Evolutionary conservation across 2,329 filamentous ascomycete species (phyloP), one percentile per base, ranked within the genome.

Genomic region (Colletotrichum melonis): DNA sequence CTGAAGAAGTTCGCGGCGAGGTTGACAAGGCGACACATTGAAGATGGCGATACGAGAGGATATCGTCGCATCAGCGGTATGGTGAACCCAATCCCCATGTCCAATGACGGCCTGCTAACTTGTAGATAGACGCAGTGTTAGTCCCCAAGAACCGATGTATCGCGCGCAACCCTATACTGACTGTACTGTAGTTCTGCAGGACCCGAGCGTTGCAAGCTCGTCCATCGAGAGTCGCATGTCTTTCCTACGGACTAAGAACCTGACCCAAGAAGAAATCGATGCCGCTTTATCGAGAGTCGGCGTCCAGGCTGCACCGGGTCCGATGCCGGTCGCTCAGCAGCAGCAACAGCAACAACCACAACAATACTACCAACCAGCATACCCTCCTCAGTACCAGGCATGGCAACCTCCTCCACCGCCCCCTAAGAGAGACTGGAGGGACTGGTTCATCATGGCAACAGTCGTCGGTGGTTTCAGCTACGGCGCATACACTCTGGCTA

Each of bases 391-490:
- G 73, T 84, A 88, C 72, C 85, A 82, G 71, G 85, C 87, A 76
- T 92, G 90, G 90, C 90, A 90, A 78, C 86, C 86, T 35, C 85
- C 89, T 4, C 88, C 88, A 1, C 86, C 89, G 68, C 84, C 91
- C 2, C 95, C 95, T 3, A 92, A 91, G 80, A 89, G 97, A 79
- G 97, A 99, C 84, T 99, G 97, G 97, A 90, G 97, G 74, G 97
- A 99, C 81, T 98, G 95, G 94, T 99, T 99, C 84, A 98, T 99
- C 83, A 98, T 98, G 95, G 97, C 97, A 8, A 99, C 97, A 0
- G 94, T 98, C 14, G 93, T 97, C 75, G 93, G 95, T 70, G 95
- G 95, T 62, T 92, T 98, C 24, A 90, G 95, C 52, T 98, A 98
- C 79, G 96, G 95, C 0, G 84, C 98, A 26, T 99, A 97, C 81